Evolutionary conservation across 2,329 filamentous ascomycete genomes (phyloP).

Genomic region (Nothophaeocryptopus gaeumannii): DNA sequence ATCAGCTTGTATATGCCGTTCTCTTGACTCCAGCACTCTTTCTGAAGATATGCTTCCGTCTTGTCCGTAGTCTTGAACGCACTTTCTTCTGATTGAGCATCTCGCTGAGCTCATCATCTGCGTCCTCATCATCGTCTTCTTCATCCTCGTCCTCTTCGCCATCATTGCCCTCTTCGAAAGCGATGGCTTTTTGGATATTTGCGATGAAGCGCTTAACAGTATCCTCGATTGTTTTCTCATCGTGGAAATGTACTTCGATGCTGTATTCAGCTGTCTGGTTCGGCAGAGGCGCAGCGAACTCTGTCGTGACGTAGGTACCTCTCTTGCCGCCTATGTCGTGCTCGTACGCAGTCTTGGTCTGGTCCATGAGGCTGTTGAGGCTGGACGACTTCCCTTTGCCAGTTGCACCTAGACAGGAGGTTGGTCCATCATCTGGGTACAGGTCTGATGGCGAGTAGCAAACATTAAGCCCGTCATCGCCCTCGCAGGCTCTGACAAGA

Average conservation of each 20-base stretch:
- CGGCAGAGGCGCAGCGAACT: neutral
- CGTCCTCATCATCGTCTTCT: too few species aligned
- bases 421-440: constrained; percentile 2
- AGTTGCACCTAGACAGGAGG: constrained; percentile 12
- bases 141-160: neutral
- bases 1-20: too few species aligned
- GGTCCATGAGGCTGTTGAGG: constrained; percentile 9
- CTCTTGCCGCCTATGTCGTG: constrained; percentile 12
- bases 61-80: too few species aligned
- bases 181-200: too few species aligned
- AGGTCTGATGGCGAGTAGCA: constrained; percentile 2
- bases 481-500: constrained; percentile 3
- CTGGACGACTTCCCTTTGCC: constrained; percentile 21
- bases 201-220: neutral
- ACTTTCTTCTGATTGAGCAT: neutral
- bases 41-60: too few species aligned
- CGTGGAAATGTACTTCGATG: constrained; percentile 5
- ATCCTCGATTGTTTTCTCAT: neutral
- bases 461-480: neutral
- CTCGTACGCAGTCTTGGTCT: constrained; percentile 8
- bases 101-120: neutral
- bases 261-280: constrained; percentile 1
- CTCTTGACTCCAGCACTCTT: too few species aligned
- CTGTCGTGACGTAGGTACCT: constrained; percentile 13
- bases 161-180: too few species aligned